Base-by-base conservation (phyloP, 139 green algal species). In the Chlorella sp. region DNA sequence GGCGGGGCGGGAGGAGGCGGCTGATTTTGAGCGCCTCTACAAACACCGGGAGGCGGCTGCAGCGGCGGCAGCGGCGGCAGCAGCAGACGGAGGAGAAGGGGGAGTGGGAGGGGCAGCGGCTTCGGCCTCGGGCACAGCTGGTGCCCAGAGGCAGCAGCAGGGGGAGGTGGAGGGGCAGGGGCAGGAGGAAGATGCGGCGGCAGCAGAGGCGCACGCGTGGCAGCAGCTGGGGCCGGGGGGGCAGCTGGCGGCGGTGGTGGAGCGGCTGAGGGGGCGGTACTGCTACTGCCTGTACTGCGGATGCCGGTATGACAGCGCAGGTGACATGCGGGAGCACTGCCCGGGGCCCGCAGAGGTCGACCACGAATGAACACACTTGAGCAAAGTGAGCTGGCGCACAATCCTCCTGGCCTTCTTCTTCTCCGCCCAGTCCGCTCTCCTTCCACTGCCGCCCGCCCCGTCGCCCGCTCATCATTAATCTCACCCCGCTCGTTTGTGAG, bases 271-370 rank as follows among this genome's bases (percentile, higher is more conserved):
- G 12, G 61, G 69, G 3, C 77, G 28, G 12, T 84, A 94, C 61
- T 86, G 75, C 15, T 94, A 94, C 73, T 94, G 91, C 60, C 37
- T 94, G 11, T 94, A 89, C 83, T 94, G 91, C 71, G 90, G 91
- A 32, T 89, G 84, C 64, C 89, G 88, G 69, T 94, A 91, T 34
- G 75, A 84, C 11, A 64, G 57, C 36, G 69, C 21, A 15, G 57
- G 42, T 36, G 91, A 92, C 21, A 39, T 94, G 86, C 42, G 64
- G 28, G 9, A 66, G 30, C 77, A 87, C 36, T 94, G 91, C 64
- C 89, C 86, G 3, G 91, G 91, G 3, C 68, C 81, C 0, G 15
- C 42, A 39, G 91, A 92, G 75, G 91, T 78, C 28, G 91, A 93
- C 21, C 91, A 94, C 34, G 88, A 91, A 28, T 88, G 68, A 88